These are phyloP conservation scores for Phaffia rhodozyma DNA, from an alignment of 1,284 basidiomycete genomes.

Conservation along the genomic window DNA sequence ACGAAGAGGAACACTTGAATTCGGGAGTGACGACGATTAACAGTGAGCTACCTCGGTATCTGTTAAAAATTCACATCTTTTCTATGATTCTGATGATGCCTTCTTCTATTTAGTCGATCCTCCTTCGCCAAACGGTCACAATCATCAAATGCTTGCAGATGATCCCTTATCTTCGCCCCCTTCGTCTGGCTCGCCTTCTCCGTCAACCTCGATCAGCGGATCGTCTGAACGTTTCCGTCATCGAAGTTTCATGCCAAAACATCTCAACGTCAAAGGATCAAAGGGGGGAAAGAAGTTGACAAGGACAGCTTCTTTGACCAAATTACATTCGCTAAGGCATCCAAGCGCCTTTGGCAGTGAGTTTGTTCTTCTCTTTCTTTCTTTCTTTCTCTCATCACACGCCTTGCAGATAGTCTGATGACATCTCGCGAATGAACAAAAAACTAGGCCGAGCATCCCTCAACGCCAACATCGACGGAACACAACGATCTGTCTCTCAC, in stretches of 20 bases:
- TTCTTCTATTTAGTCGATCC: neutral
- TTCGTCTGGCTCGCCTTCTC: neutral
- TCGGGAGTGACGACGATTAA: neutral
- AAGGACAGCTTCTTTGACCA: slow-evolving; percentile 14
- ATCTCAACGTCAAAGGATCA: slow-evolving; percentile 29
- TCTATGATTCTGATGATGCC: neutral
- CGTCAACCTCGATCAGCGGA: neutral
- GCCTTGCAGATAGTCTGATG: neutral
- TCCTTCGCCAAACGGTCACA: neutral
- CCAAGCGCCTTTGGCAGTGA: neutral
- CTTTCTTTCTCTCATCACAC: neutral
- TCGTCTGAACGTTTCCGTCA: neutral
- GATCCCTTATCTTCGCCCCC: too few species aligned
- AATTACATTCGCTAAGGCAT: slow-evolving; percentile 1
- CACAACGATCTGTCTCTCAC: slow-evolving; percentile 28
- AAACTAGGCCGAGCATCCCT: neutral
- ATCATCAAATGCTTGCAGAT: too few species aligned
- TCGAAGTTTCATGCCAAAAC: slow-evolving; percentile 26
- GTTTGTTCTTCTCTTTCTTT: neutral
- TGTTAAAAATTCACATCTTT: neutral
- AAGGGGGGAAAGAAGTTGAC: slow-evolving; percentile 1
- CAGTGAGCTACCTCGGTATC: neutral
- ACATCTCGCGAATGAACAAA: neutral
- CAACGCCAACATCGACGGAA: slow-evolving; percentile 16
- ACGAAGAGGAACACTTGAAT: neutral